phyloP scores from a whole-genome alignment of 208 protist genomes.

The Vickermania ingenoplastis region DNA sequence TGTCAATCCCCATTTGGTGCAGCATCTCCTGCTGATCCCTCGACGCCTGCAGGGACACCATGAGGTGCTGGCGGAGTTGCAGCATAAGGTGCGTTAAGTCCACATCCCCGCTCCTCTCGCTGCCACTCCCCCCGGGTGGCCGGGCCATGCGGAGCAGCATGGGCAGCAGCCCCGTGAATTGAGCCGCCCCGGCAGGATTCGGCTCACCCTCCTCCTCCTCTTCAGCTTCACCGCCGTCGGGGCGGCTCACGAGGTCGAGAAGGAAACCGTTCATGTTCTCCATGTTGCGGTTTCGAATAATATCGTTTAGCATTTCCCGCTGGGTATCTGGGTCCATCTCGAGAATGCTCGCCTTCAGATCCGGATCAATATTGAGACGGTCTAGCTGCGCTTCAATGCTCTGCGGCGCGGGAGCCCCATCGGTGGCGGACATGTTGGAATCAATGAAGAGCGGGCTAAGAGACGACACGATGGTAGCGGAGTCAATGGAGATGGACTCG shows the following conservation, averaged over 20 bases:
- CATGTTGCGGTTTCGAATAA: constrained; percentile 30
- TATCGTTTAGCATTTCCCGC: constrained; percentile 66
- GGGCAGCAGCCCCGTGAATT: background rate
- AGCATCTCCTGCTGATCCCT: background rate
- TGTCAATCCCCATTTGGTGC: constrained; percentile 35
- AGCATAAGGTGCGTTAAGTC: background rate
- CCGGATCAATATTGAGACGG: constrained; percentile 37
- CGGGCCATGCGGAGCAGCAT: background rate
- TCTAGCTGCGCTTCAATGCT: constrained; percentile 47
- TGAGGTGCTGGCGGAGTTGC: background rate
- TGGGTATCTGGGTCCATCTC: constrained; percentile 65
- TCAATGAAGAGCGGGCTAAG: too few relatives aligned
- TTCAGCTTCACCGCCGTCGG: background rate
- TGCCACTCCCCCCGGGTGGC: background rate
- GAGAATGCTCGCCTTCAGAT: constrained; percentile 54
- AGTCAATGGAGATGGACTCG: too few relatives aligned
- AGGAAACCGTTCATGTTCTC: background rate
- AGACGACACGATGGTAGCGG: too few relatives aligned
- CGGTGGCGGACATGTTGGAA: background rate
- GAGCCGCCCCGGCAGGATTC: background rate
- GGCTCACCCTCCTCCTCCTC: background rate
- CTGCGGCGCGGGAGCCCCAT: constrained; percentile 11
- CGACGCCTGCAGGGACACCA: background rate
- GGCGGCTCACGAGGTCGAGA: background rate
- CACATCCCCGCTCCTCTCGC: background rate